These are phyloP conservation scores for Phialemoniopsis sp. DNA, from an alignment of 2,329 filamentous ascomycete species.

Conservation along the genomic window DNA sequence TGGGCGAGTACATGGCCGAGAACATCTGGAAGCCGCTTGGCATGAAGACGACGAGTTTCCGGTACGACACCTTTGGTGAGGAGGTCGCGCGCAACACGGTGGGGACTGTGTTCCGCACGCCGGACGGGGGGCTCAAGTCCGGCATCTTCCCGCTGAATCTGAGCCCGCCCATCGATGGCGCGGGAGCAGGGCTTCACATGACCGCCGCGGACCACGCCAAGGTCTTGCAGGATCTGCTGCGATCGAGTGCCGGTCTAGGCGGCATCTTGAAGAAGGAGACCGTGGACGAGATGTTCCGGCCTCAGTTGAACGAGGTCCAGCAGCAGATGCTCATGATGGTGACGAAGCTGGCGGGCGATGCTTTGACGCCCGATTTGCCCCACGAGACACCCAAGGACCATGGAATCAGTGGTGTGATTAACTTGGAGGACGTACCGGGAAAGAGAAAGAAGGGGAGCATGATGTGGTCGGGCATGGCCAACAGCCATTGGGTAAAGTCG, in stretches of 20 bases:
- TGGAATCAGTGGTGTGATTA: slow-evolving; percentile 33
- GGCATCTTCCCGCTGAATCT: slow-evolving; percentile 11
- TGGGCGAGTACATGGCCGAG: slow-evolving; percentile 23
- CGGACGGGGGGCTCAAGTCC: neutral
- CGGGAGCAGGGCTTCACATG: slow-evolving; percentile 37
- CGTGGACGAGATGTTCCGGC: slow-evolving; percentile 28
- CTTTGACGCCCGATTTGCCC: slow-evolving; percentile 30
- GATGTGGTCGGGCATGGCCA: slow-evolving; percentile 37
- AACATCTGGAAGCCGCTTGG: slow-evolving; percentile 30
- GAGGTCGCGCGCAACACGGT: slow-evolving; percentile 6
- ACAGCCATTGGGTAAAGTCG: slow-evolving; percentile 35
- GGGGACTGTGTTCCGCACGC: neutral
- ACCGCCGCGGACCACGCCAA: slow-evolving; percentile 33
- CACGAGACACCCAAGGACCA: slow-evolving; percentile 24
- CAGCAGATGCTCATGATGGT: slow-evolving; percentile 13
- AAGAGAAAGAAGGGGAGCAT: slow-evolving; percentile 36
- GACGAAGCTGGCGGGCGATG: slow-evolving; percentile 12
- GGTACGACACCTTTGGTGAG: slow-evolving; percentile 4
- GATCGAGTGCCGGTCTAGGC: slow-evolving; percentile 9
- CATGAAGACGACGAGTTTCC: slow-evolving; percentile 31
- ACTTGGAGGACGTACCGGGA: slow-evolving; percentile 29
- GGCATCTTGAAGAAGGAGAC: slow-evolving; percentile 23
- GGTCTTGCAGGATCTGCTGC: slow-evolving; percentile 27
- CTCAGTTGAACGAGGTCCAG: slow-evolving; percentile 31
- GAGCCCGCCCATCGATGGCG: slow-evolving; percentile 31